Conservation (phyloP, 768 basidiomycete genomes). For the Rhodotorula diobovata region DNA sequence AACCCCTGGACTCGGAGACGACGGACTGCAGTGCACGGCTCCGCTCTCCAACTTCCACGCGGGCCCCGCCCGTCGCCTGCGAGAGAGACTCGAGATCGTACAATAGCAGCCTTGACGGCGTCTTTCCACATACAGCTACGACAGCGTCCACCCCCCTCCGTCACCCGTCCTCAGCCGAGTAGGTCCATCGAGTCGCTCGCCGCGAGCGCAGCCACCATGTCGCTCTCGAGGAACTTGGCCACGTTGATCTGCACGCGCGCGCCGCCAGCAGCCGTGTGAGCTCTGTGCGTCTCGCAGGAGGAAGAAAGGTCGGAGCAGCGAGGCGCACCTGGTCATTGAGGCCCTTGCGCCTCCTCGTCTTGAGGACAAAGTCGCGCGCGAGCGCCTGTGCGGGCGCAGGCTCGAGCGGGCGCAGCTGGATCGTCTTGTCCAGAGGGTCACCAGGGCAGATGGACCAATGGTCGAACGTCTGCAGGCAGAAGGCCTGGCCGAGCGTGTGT, state of each 20-base stretch:
- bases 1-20: not conserved
- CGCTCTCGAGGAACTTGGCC: slow-evolving; percentile 29
- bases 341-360: slow-evolving; percentile 92
- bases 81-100: not conserved
- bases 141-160: no score
- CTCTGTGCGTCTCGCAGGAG: not conserved
- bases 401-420: slow-evolving; percentile 91
- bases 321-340: slow-evolving; percentile 68
- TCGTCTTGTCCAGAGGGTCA: slow-evolving; percentile 95
- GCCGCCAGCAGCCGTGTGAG: not conserved
- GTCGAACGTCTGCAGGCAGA: slow-evolving; percentile 93
- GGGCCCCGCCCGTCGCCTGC: no score
- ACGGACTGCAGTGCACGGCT: slow-evolving; percentile 1
- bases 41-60: not conserved
- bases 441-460: slow-evolving; percentile 99
- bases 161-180: not conserved
- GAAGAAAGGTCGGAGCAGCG: not conserved
- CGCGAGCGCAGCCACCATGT: not conserved
- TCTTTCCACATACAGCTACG: not conserved
- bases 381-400: slow-evolving; percentile 94
- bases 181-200: not conserved
- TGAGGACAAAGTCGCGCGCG: slow-evolving; percentile 88
- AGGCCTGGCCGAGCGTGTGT: slow-evolving; percentile 98
- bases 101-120: not conserved
- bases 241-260: slow-evolving; percentile 17